These are phyloP conservation scores for Aspergillus unguis DNA, from an alignment of 2,329 filamentous ascomycete genomes.

Conservation along the genomic window DNA sequence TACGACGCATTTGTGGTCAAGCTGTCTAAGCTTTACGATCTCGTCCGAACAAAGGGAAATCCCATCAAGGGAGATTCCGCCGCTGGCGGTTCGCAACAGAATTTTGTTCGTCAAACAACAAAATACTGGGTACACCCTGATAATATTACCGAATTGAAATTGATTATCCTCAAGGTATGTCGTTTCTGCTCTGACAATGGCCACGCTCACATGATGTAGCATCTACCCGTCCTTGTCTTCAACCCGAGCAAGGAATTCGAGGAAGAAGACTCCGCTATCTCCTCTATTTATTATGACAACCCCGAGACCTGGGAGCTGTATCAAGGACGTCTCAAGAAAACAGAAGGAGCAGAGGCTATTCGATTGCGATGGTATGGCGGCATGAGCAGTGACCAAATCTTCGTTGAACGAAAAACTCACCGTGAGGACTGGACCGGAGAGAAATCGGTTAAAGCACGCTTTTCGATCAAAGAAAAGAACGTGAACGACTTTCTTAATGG, in stretches of 20 bases:
- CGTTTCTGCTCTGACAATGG: neutral
- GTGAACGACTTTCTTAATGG: conserved; percentile 87
- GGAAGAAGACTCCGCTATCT: conserved; percentile 84
- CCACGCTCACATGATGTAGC: conserved; percentile 41
- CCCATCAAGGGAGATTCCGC: conserved; percentile 88
- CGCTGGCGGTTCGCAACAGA: conserved; percentile 88
- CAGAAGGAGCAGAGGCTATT: conserved; percentile 93
- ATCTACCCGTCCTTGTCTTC: conserved; percentile 94
- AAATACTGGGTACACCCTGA: conserved; percentile 99
- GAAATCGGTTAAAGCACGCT: conserved; percentile 97
- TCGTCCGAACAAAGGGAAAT: conserved; percentile 88
- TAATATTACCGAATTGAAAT: conserved; percentile 96
- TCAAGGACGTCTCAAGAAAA: conserved; percentile 92
- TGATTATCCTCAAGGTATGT: conserved; percentile 83
- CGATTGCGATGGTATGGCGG: conserved; percentile 96
- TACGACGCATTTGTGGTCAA: conserved; percentile 95
- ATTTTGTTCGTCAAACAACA: conserved; percentile 93
- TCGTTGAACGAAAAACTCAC: conserved; percentile 96
- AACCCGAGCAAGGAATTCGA: conserved; percentile 97
- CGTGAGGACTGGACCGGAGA: conserved; percentile 99
- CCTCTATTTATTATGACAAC: conserved; percentile 98
- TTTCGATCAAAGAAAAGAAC: conserved; percentile 94
- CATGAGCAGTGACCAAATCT: conserved; percentile 93
- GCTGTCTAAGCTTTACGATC: conserved; percentile 90
- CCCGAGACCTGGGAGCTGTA: conserved; percentile 92